Evolutionary conservation across 1,284 basidiomycete genomes (phyloP), one percentile per base, ranked within the genome.

Genomic region (Leccinum colubrinum): DNA sequence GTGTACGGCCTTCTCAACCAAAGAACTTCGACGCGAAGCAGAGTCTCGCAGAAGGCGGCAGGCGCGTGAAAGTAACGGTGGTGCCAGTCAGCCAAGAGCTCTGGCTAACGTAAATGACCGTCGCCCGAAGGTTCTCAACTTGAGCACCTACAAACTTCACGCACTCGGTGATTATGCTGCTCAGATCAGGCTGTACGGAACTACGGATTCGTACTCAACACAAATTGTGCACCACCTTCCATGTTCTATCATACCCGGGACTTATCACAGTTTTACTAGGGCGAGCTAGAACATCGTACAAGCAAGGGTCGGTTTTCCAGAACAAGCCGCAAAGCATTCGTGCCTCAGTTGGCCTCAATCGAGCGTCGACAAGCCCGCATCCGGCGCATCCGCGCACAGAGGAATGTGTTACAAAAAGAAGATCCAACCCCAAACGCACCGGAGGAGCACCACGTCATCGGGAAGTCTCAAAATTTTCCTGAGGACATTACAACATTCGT

Each of bases 401-500:
- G 39, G 20, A 30, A 52, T 27, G 6, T 3, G 7, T 48, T 58
- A 51, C 9, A 15, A 33, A 6, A 9, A 20, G 2, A 6, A 2
- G 58, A 59, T 33, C 27, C n/a, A 15, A 15, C 33, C 20, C 43
- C 48, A 1, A 43, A 55, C 14, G 3, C 12, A 15, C 48, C 50
- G 1, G 51, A 65, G 3, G 33, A 58, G 8, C 68, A 67, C 39
- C 60, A 70, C 39, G 54, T 59, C 41, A 67, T 73, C 0, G 66
- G 63, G 2, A 57, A 56, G 11, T 62, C 59, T n/a, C 60, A 63
- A 39, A 67, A 65, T 50, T 58, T 60, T 30, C 56, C 41, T 1
- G 43, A 65, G 22, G 57, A 66, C 7, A 43, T 76, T 3, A 52
- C 53, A 2, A 25, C 54, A 5, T 72, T 67, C 62, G 17, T 66